Percentiles rank a stretch among this genome's conserved stretches.
Evolutionary conservation across 768 basidiomycete genomes (phyloP).

Genomic region (Piloderma croceum): DNA sequence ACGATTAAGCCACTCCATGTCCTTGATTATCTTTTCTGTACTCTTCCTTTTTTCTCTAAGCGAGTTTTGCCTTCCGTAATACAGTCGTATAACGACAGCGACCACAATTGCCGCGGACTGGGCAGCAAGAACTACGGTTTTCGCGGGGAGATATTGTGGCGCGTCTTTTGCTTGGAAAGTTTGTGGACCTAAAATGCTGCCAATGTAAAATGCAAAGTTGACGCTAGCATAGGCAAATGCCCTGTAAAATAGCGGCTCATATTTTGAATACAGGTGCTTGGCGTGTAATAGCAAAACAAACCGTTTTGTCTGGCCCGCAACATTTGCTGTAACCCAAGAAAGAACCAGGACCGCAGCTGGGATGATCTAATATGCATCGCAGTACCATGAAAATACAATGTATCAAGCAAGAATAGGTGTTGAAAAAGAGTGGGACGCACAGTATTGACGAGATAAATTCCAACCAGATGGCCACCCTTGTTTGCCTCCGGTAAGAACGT

Average conservation of each 20-base stretch:
- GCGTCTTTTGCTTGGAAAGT: no score
- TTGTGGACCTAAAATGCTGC: no score
- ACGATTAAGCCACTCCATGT: conserved; percentile 11
- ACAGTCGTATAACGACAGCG: conserved; percentile 7
- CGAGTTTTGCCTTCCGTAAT: conserved; percentile 15
- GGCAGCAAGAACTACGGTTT: conserved; percentile 10
- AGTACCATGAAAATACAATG: no score
- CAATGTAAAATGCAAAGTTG: no score
- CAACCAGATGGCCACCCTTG: conserved; percentile 10
- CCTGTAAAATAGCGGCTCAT: no score
- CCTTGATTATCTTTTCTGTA: conserved; percentile 2
- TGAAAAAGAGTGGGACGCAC: conserved; percentile 1
- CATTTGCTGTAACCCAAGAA: no score
- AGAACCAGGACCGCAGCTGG: no score
- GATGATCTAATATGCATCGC: no score
- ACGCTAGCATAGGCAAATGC: no score
- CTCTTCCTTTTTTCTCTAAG: no score
- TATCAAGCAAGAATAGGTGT: no score
- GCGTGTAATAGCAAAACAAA: background rate
- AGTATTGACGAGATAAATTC: conserved; percentile 14
- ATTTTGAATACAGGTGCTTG: no score
- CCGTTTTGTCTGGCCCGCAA: conserved; percentile 16
- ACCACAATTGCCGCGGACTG: conserved; percentile 3
- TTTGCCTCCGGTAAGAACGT: conserved; percentile 10
- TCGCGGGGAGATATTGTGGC: conserved; percentile 13